phyloP scores from a whole-genome alignment of 148 eudicot genomes.

The Amaranthus hypochondriacus region DNA sequence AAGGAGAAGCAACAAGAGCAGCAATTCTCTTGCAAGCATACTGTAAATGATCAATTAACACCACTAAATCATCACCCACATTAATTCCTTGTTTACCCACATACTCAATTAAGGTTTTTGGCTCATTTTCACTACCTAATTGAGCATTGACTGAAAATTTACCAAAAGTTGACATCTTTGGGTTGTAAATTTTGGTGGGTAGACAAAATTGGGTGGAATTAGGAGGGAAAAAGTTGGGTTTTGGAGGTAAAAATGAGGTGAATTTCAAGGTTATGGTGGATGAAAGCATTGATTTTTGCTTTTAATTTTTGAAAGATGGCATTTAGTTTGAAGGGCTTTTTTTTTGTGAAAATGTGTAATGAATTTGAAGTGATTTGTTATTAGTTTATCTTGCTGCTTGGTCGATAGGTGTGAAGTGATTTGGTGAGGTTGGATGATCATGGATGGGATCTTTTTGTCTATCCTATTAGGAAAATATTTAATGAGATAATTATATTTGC shows the following conservation, averaged over 20 bases:
- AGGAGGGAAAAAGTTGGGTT: slow-evolving; percentile 20
- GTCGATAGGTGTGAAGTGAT: no score
- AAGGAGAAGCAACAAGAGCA: slow-evolving; percentile 87
- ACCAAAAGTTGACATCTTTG: slow-evolving; percentile 43
- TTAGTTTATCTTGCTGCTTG: no score
- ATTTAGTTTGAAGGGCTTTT: neutral
- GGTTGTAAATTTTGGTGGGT: slow-evolving; percentile 17
- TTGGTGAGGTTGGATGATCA: no score
- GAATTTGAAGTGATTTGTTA: no score
- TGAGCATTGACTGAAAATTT: slow-evolving; percentile 39
- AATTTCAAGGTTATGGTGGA: slow-evolving; percentile 28
- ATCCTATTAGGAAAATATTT: no score
- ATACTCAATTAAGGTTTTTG: slow-evolving; percentile 59
- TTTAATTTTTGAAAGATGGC: slow-evolving; percentile 6
- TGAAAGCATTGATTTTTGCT: slow-evolving; percentile 31
- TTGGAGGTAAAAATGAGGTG: slow-evolving; percentile 33
- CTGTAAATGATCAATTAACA: slow-evolving; percentile 71
- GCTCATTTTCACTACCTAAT: slow-evolving; percentile 30
- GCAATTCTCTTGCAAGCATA: slow-evolving; percentile 88
- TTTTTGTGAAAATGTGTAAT: no score
- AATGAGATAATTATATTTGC: no score
- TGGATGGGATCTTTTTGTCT: no score
- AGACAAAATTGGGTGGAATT: slow-evolving; percentile 20
- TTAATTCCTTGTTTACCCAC: slow-evolving; percentile 57
- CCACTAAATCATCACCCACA: slow-evolving; percentile 75